A percentile compares a stretch with the other conserved stretches of the same genome.
Conservation (phyloP, 345 rosid genomes). For the Pelargonium nanum region DNA sequence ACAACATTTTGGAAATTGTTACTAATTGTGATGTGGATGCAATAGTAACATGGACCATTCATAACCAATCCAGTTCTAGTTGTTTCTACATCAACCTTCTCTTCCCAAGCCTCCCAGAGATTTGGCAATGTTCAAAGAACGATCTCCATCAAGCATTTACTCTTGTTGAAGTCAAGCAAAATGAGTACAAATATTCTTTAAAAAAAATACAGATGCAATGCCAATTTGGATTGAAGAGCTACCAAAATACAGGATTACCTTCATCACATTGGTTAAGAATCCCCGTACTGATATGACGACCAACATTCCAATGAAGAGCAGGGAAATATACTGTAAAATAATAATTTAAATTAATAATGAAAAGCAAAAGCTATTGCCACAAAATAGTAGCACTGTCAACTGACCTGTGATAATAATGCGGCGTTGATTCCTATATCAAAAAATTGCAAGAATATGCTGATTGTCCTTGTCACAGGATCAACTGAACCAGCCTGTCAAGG, state of each 20-base stretch:
- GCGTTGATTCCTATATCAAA: slow-evolving; percentile 95
- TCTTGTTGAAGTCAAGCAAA: background rate
- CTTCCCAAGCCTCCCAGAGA: background rate
- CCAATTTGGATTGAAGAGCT: background rate
- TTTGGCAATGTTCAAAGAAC: background rate
- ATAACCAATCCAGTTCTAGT: background rate
- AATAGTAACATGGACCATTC: background rate
- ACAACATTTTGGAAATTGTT: background rate
- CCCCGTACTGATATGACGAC: slow-evolving; percentile 87
- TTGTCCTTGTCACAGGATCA: slow-evolving; percentile 87
- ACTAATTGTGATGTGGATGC: background rate
- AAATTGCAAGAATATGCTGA: slow-evolving; percentile 76
- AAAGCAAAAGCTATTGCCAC: slow-evolving; percentile 1
- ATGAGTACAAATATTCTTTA: background rate
- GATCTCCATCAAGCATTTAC: background rate
- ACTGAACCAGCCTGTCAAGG: slow-evolving; percentile 79
- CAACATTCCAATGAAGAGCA: slow-evolving; percentile 86
- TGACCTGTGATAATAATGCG: slow-evolving; percentile 77
- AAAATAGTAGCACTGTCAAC: slow-evolving; percentile 12
- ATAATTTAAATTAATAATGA: slow-evolving; percentile 10
- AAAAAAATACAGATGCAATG: background rate
- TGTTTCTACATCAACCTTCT: background rate
- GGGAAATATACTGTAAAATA: slow-evolving; percentile 72
- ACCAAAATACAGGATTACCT: slow-evolving; percentile 34
- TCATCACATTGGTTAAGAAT: slow-evolving; percentile 83